Evolutionary conservation across 306 rosid species (phyloP).

Genomic region (Macrotyloma uniflorum): DNA sequence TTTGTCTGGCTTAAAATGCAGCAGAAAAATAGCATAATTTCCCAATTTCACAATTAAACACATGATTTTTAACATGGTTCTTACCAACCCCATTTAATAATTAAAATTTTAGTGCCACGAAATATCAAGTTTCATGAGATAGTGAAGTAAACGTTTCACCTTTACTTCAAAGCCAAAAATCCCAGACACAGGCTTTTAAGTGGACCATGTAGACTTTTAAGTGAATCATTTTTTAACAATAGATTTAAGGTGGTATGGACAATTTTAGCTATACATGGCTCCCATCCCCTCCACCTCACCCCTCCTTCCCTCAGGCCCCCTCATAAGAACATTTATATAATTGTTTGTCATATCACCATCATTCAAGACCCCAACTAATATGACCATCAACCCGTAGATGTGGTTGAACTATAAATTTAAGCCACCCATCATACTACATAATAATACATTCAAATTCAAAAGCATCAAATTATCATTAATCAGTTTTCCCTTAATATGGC

Average conservation of each 20-base stretch:
- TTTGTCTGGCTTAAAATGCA: background rate
- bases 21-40: background rate
- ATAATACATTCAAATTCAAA: conserved; percentile 9
- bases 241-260: background rate
- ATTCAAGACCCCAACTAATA: background rate
- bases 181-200: background rate
- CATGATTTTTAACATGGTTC: background rate
- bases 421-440: conserved; percentile 1
- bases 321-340: background rate
- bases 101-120: background rate
- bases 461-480: conserved; percentile 18
- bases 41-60: background rate
- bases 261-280: background rate
- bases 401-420: background rate
- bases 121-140: background rate
- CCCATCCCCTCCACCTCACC: background rate
- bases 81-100: conserved; percentile 17
- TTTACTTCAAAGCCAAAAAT: background rate
- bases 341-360: background rate
- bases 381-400: background rate
- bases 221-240: background rate
- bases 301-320: background rate
- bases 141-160: background rate
- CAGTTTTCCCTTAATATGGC: conserved; percentile 1
- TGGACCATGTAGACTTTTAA: background rate